Evolutionary conservation across 768 basidiomycete species (phyloP).

Genomic region (Pleurotus platypus): DNA sequence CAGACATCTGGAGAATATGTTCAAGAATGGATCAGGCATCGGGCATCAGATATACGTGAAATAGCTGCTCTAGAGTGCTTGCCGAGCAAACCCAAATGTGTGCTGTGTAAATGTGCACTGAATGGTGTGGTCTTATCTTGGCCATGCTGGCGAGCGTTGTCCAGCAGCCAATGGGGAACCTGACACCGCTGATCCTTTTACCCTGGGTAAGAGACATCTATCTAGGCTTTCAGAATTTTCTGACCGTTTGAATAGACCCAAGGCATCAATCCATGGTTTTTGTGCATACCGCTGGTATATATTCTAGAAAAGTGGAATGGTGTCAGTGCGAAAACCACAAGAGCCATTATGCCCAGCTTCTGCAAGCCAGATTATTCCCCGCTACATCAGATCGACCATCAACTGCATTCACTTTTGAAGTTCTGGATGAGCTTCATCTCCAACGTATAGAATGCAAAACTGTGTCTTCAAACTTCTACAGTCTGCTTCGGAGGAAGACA

Average conservation of each 20-base stretch:
- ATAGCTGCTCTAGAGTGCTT: not conserved
- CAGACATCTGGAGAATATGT: too few relatives aligned
- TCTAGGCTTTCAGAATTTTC: too few relatives aligned
- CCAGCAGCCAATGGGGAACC: constrained; percentile 3
- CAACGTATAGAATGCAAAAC: constrained; percentile 18
- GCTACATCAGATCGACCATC: constrained; percentile 11
- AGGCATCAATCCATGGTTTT: not conserved
- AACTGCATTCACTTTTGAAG: constrained; percentile 18
- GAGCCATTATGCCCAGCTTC: too few relatives aligned
- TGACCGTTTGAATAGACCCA: too few relatives aligned
- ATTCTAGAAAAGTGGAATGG: constrained; percentile 5
- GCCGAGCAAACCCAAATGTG: too few relatives aligned
- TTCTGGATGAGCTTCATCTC: constrained; percentile 17
- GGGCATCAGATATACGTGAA: not conserved
- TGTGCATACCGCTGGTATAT: constrained; percentile 5
- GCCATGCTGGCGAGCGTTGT: constrained; percentile 17
- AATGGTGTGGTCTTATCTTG: constrained; percentile 3
- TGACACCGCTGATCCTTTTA: not conserved
- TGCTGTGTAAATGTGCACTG: too few relatives aligned
- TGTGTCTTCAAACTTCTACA: constrained; percentile 9
- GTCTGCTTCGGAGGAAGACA: constrained; percentile 10
- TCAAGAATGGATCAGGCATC: not conserved
- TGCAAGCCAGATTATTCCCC: constrained; percentile 11
- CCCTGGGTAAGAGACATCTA: constrained; percentile 2
- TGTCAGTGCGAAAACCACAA: not conserved